A percentile compares a stretch with the other conserved stretches of the same genome.
These are phyloP conservation scores for Rhizopogon vesiculosus DNA, from an alignment of 768 basidiomycete species.

Conservation along the genomic window DNA sequence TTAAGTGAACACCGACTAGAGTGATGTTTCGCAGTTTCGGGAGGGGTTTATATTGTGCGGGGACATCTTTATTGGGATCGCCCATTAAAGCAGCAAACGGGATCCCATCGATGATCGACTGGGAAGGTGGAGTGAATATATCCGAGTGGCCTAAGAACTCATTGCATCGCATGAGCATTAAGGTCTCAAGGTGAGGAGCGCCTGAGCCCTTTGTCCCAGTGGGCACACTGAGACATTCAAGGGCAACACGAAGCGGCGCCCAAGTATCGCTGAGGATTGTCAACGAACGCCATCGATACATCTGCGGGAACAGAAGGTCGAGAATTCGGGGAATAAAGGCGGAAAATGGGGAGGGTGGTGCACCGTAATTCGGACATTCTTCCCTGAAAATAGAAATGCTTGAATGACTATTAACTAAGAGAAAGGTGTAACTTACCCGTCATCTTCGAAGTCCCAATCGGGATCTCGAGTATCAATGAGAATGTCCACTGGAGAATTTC, in stretches of 20 bases:
- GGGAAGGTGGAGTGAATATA: conserved; percentile 36
- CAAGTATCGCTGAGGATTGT: conserved; percentile 52
- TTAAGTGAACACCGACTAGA: conserved; percentile 54
- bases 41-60: conserved; percentile 18
- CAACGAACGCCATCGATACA: conserved; percentile 49
- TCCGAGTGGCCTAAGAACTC: conserved; percentile 45
- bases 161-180: conserved; percentile 58
- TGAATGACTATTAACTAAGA: not conserved
- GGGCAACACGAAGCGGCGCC: conserved; percentile 53
- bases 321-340: conserved; percentile 19
- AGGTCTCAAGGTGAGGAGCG: conserved; percentile 35
- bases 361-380: not conserved
- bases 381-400: conserved; percentile 1
- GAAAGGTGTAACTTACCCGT: conserved; percentile 30
- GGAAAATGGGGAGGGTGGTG: conserved; percentile 4
- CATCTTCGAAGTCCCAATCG: conserved; percentile 53
- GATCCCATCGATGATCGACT: conserved; percentile 34
- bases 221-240: conserved; percentile 37
- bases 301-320: conserved; percentile 44
- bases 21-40: conserved; percentile 45
- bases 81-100: conserved; percentile 17
- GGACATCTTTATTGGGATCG: not conserved
- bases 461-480: conserved; percentile 55
- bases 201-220: conserved; percentile 26
- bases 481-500: conserved; percentile 46